Percentiles rank a stretch among this genome's conserved stretches.
Evolutionary conservation across 176 grass and related monocot species (phyloP).

Genomic region (Ananas comosus): DNA sequence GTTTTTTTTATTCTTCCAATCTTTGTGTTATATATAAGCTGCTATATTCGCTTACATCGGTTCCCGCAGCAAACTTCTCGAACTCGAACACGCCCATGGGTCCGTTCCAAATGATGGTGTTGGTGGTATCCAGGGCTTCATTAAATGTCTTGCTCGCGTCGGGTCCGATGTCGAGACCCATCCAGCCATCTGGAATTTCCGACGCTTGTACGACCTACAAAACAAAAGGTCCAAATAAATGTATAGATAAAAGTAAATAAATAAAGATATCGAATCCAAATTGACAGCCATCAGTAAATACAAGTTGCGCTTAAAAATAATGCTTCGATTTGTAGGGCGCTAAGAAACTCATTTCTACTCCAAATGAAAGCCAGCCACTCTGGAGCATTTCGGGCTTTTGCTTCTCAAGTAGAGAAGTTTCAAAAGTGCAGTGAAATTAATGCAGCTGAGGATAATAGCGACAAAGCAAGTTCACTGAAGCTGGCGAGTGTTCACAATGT

Average conservation of each 20-base stretch:
- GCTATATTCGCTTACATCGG: constrained; percentile 20
- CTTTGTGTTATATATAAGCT: neutral
- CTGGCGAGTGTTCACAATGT: too few species aligned
- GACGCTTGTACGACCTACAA: constrained; percentile 30
- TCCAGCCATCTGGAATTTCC: constrained; percentile 40
- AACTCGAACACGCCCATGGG: constrained; percentile 47
- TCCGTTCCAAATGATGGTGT: constrained; percentile 46
- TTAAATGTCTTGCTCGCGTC: constrained; percentile 38
- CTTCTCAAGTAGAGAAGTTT: too few species aligned
- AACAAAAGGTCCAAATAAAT: too few species aligned
- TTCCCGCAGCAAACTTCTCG: constrained; percentile 40
- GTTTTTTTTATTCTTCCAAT: too few species aligned
- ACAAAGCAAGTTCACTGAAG: too few species aligned
- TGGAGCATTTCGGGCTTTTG: too few species aligned
- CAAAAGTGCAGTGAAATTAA: too few species aligned
- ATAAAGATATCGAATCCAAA: neutral
- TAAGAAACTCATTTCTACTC: too few species aligned
- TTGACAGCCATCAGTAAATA: neutral
- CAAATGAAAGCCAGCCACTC: too few species aligned
- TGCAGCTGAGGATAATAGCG: too few species aligned
- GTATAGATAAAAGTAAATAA: neutral
- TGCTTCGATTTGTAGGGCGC: too few species aligned
- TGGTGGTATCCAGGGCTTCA: constrained; percentile 30
- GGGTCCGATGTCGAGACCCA: constrained; percentile 43
- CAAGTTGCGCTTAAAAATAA: neutral